Conservation (phyloP, 768 basidiomycete species). For the Baorangia bicolor region DNA sequence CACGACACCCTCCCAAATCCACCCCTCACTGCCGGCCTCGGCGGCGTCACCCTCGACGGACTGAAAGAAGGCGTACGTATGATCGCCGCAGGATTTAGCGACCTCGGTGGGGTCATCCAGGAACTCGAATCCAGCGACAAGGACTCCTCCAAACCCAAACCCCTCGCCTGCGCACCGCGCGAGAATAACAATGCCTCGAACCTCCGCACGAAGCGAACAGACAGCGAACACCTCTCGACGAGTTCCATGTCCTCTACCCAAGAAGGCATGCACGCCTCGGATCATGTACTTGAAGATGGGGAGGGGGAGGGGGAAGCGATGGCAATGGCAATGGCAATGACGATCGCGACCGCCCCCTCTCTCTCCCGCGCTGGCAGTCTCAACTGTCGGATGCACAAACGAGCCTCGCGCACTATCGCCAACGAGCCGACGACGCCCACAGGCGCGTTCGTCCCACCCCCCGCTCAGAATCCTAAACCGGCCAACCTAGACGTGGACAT, state of each 20-base stretch:
- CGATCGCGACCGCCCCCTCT: background rate
- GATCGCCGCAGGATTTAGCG: constrained; percentile 46
- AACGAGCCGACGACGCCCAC: background rate
- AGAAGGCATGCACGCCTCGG: constrained; percentile 14
- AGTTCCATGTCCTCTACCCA: constrained; percentile 47
- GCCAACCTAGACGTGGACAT: constrained; percentile 11
- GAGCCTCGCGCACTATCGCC: background rate
- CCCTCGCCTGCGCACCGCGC: constrained; percentile 1
- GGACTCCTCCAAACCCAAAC: background rate
- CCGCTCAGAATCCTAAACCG: background rate
- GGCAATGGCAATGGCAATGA: background rate
- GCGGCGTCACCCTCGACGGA: constrained; percentile 45
- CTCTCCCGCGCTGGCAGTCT: constrained; percentile 21
- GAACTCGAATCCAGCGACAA: background rate
- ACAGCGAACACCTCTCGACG: constrained; percentile 40
- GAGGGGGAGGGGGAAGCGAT: background rate
- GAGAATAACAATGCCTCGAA: constrained; percentile 25
- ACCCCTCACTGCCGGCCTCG: constrained; percentile 6
- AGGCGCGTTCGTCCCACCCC: background rate
- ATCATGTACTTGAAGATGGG: background rate
- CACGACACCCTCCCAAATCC: constrained; percentile 9
- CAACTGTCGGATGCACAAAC: constrained; percentile 13
- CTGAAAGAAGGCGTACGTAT: constrained; percentile 66
- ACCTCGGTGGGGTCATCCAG: constrained; percentile 26
- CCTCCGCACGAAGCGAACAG: constrained; percentile 20